Base-by-base conservation (phyloP, 2,329 filamentous ascomycete species). In the Byssochlamys sp. region DNA sequence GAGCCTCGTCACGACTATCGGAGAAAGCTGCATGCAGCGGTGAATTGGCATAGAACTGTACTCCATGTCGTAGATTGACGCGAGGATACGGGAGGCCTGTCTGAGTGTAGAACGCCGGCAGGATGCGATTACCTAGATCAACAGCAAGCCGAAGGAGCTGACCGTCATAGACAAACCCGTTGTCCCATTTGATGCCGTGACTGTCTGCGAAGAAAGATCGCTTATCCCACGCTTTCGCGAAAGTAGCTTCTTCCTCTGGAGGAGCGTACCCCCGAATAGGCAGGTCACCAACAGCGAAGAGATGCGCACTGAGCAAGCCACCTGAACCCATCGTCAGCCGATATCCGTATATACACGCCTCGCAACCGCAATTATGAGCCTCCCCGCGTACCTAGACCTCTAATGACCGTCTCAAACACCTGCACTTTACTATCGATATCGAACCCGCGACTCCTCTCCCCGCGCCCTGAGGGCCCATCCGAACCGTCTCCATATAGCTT, bases 381-480 rank as follows among this genome's bases (percentile, higher is more conserved):
- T 53, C 48, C 48, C 27, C 19, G 25, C 70, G 57, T 67, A 75
- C 73, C 73, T 56, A 76, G 83, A 14, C 92, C 94, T 58, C 94
- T 83, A 65, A 99, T 99, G 35, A 96, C 92, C 0, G 92, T 97
- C 77, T 99, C 94, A 68, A 99, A 99, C 45, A 99, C 90, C 75
- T 99, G 92, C 1, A 99, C 94, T 74, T 97, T 99, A 77, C 91
- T 96, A 73, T 99, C 92, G 48, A 96, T 78, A 72, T 99, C 90
- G 67, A 99, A 99, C 0, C 91, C 94, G 56, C 85, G 82, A 2
- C 86, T 85, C 62, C 90, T 81, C 58, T 81, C 78, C 2, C 92
- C 92, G 67, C 83, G 80, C 5, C 89, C 90, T 4, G 80, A 80
- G 12, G 82, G 78, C 2, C 88, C 87, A 7, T 79, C 74, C 29